These are phyloP conservation scores for Cucurbita pepo DNA, from an alignment of 306 rosid genomes.

Conservation along the genomic window DNA sequence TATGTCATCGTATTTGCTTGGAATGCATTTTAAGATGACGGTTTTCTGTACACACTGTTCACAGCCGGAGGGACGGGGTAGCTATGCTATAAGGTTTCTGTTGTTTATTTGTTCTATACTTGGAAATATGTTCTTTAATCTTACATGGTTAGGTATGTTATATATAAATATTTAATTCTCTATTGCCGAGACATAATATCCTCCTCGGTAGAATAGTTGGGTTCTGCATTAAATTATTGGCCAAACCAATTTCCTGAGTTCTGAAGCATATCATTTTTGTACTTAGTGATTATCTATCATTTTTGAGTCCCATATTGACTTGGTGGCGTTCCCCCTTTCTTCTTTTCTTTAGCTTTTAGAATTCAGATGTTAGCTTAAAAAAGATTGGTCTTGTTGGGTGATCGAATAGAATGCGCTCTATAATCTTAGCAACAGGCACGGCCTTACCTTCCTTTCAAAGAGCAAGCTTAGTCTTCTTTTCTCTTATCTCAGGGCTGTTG, in stretches of 20 bases:
- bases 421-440: not conserved
- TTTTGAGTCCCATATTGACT: not conserved
- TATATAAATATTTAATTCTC: not conserved
- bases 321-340: not conserved
- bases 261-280: not conserved
- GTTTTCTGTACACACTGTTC: not conserved
- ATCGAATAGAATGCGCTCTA: not conserved
- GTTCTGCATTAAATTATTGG: not conserved
- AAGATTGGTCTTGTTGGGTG: not conserved
- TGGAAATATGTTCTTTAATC: not conserved
- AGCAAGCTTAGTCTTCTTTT: not conserved
- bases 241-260: not conserved
- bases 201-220: not conserved
- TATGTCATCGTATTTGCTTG: not conserved
- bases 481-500: constrained; percentile 30
- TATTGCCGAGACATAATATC: not conserved
- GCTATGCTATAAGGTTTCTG: not conserved
- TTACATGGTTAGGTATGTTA: not conserved
- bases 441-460: not conserved
- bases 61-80: not conserved
- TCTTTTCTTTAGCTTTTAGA: not conserved
- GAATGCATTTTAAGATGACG: not conserved
- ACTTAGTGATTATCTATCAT: not conserved
- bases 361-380: not conserved
- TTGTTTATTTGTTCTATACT: not conserved